Evolutionary conservation across 2,329 filamentous ascomycete genomes (phyloP).

Genomic region (Zalaria sp.): DNA sequence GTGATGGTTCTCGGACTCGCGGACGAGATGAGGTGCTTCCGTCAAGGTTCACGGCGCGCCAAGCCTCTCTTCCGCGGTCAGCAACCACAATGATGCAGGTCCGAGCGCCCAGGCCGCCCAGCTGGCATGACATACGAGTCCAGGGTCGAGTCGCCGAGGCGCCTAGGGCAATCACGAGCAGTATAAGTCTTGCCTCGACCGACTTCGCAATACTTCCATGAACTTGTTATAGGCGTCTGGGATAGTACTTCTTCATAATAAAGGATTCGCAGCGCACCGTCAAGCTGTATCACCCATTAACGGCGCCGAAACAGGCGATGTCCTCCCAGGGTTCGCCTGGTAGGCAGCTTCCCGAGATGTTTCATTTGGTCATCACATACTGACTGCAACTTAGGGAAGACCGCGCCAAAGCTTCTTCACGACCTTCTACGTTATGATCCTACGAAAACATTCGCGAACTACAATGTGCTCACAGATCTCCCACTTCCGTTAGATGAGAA

Average conservation of each 20-base stretch:
- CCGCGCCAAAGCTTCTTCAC: slow-evolving; percentile 34
- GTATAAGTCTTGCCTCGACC: no score
- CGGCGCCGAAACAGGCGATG: slow-evolving; percentile 3
- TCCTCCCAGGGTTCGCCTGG: slow-evolving; percentile 5
- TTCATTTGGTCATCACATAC: background rate
- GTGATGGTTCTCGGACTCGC: background rate
- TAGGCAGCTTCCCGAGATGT: background rate
- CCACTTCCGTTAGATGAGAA: slow-evolving; percentile 37
- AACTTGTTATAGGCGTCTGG: no score
- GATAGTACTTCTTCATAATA: no score
- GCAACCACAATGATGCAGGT: background rate
- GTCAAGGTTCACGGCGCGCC: no score
- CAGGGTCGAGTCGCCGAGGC: no score
- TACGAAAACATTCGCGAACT: slow-evolving; percentile 14
- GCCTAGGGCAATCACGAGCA: no score
- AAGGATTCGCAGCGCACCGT: background rate
- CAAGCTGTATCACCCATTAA: background rate
- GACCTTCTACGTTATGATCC: slow-evolving; percentile 40
- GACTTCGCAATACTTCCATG: no score
- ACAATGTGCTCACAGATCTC: slow-evolving; percentile 43
- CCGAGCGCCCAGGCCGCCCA: background rate
- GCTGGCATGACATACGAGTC: no score
- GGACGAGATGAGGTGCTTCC: background rate
- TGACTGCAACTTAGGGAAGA: slow-evolving; percentile 25
- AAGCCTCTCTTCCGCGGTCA: background rate